Evolutionary conservation across 2,329 filamentous ascomycete genomes (phyloP).

Genomic region (Aspergillus sp.): DNA sequence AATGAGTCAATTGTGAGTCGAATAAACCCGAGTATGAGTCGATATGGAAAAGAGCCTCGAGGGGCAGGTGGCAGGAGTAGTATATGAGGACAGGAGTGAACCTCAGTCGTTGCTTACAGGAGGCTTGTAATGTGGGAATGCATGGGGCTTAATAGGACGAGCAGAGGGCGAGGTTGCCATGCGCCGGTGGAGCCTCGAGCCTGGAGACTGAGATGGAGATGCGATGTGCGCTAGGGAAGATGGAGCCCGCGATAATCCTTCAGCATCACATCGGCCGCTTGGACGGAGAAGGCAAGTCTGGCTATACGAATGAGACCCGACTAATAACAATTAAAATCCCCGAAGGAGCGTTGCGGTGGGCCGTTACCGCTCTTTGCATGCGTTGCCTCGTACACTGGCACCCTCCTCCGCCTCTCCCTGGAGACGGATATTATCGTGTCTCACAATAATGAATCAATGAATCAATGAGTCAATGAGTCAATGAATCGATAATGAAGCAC

Average conservation of each 20-base stretch:
- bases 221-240: constrained; percentile 7
- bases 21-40: neutral
- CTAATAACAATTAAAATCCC: constrained; percentile 18
- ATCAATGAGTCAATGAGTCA: too few relatives aligned
- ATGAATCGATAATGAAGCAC: too few relatives aligned
- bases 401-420: too few relatives aligned
- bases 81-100: neutral
- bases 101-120: neutral
- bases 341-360: constrained; percentile 17
- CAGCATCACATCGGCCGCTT: neutral
- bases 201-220: neutral
- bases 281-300: neutral
- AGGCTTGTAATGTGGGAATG: constrained; percentile 2
- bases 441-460: neutral
- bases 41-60: neutral
- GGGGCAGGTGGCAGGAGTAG: neutral
- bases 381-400: too few relatives aligned
- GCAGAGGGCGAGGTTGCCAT: constrained; percentile 15
- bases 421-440: neutral
- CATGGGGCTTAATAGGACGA: constrained; percentile 7
- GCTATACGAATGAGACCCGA: constrained; percentile 10
- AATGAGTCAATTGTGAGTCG: too few relatives aligned
- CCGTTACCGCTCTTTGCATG: constrained; percentile 10
- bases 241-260: neutral
- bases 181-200: constrained; percentile 13